Evolutionary conservation across 108 stramenopile genomes (phyloP).

Genomic region (Skeletonema costatum): DNA sequence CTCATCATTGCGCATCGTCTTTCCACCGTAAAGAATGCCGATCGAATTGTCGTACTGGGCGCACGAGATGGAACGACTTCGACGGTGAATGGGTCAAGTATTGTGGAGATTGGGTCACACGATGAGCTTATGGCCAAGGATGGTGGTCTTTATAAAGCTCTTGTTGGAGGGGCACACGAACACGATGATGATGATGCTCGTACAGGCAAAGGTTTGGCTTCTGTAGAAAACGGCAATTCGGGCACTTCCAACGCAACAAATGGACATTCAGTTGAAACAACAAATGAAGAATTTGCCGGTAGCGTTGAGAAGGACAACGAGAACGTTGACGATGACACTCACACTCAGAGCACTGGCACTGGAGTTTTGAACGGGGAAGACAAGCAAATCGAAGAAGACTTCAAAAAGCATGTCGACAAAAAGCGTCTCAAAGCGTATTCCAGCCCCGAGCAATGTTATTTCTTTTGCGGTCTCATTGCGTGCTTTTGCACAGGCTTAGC

Average conservation of each 20-base stretch:
- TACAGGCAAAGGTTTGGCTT: not conserved
- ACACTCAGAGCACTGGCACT: slow-evolving; percentile 7
- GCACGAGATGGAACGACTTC: slow-evolving; percentile 53
- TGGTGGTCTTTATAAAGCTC: slow-evolving; percentile 68
- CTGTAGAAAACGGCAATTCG: not conserved
- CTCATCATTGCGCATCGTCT: slow-evolving; percentile 95
- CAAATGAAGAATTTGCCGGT: not conserved
- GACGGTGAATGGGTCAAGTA: slow-evolving; percentile 17
- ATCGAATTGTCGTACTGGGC: slow-evolving; percentile 90
- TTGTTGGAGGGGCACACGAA: slow-evolving; percentile 44
- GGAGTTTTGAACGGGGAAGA: slow-evolving; percentile 26
- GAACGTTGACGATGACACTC: slow-evolving; percentile 15
- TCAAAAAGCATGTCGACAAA: slow-evolving; percentile 32
- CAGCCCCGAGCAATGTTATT: slow-evolving; percentile 34
- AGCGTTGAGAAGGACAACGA: not conserved
- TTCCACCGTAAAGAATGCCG: slow-evolving; percentile 84
- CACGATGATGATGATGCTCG: slow-evolving; percentile 4
- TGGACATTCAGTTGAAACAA: not conserved
- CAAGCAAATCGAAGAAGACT: slow-evolving; percentile 30
- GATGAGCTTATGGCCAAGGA: slow-evolving; percentile 68
- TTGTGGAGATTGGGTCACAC: slow-evolving; percentile 91
- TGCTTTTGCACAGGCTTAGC: slow-evolving; percentile 31
- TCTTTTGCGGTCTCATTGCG: slow-evolving; percentile 44
- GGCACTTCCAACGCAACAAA: not conserved
- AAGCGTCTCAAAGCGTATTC: slow-evolving; percentile 50